Base-by-base conservation (phyloP, 75 land plant species). In the Sequoia sempervirens region DNA sequence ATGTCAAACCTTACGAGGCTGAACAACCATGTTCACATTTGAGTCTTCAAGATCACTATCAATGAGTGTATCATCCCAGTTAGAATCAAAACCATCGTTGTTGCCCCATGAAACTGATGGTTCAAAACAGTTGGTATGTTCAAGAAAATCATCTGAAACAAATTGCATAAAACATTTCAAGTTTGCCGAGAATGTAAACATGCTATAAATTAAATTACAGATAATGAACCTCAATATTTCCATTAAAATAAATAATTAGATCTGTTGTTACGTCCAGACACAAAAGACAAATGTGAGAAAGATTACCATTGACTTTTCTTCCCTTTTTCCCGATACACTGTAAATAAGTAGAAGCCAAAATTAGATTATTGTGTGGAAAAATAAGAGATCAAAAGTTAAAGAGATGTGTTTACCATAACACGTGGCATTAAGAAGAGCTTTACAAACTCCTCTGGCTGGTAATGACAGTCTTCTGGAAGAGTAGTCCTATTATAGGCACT, bases 401-500 rank as follows among this genome's bases (percentile, higher is more conserved):
- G 20, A 18, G 23, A 36, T 23, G 76, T 82, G 14, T 32, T 85
- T 89, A 97, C 98, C 98, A 91, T 84, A 12, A 88, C 86, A 86
- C 90, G 84, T 23, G 95, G 94, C 72, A 87, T 91, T 82, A 95
- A 86, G 90, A 93, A 95, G 84, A 94, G 87, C 87, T 90, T 92
- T 74, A 95, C 91, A 81, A 97, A 93, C 87, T 94, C 83, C 72
- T 94, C 93, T n/a, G 99, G 93, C 50, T 92, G 90, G 85, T 95
- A 97, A 66, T 95, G 97, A 73, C 92, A 92, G 76, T 97, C 99
- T 87, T 95, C 99, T 78, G 99, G 99, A 70, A 97, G 93, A 32
- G 84, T 87, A 32, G 88, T 90, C 80, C 87, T 91, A 43, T 85
- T 80, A 80, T 90, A 82, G 47, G 56, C 89, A 86, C 91, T 93